Evolutionary conservation across 108 stramenopile genomes (phyloP).

Genomic region (Poteriospumella lacustris): DNA sequence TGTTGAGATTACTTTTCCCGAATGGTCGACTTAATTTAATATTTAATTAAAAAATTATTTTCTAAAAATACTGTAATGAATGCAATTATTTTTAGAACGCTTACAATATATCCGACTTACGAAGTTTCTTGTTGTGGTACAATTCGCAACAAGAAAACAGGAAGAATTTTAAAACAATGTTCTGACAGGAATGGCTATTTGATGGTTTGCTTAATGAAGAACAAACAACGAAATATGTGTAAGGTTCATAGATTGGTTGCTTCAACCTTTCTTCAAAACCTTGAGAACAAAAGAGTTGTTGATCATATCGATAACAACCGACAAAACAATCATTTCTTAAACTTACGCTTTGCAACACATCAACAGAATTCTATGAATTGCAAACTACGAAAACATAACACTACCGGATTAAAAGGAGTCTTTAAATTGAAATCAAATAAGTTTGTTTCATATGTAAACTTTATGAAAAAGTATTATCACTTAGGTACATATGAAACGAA

Average conservation of each 20-base stretch:
- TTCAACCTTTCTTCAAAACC: background rate
- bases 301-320: background rate
- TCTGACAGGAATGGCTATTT: background rate
- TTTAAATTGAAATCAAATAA: no score
- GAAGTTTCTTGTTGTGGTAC: no score
- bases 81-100: no score
- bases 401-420: background rate
- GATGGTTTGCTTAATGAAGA: background rate
- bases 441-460: no score
- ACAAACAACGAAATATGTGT: background rate
- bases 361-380: background rate
- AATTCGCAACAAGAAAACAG: background rate
- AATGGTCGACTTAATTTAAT: no score
- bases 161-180: background rate
- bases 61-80: no score
- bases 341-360: background rate
- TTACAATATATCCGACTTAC: no score
- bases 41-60: no score
- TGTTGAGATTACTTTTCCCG: no score
- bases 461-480: no score
- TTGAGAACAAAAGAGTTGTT: background rate
- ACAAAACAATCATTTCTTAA: background rate
- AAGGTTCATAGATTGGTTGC: background rate
- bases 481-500: no score
- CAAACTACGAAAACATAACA: background rate